phyloP scores from a whole-genome alignment of 805 yeast species.

The Lachancea quebecensis region DNA sequence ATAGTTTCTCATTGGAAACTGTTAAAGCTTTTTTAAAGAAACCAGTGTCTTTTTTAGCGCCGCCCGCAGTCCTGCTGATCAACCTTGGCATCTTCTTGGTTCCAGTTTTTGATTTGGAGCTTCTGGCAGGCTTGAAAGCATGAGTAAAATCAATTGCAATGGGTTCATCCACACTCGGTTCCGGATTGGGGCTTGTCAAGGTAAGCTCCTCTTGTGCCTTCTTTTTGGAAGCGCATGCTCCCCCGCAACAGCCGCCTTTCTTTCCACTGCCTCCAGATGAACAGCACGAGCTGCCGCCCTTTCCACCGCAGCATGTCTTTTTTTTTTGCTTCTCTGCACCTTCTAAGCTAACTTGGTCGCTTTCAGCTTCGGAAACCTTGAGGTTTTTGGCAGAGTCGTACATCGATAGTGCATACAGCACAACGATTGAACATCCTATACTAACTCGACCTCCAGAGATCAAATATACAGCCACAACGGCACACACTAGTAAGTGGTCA shows the following conservation, averaged over 20 bases:
- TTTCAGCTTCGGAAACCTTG: background rate
- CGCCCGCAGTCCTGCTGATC: constrained; percentile 19
- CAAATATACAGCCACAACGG: constrained; percentile 13
- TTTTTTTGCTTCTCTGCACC: constrained; percentile 2
- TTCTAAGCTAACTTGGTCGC: background rate
- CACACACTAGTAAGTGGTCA: constrained; percentile 1
- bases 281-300: constrained; percentile 12
- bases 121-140: constrained; percentile 22
- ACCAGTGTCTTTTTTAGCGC: constrained; percentile 10
- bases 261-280: constrained; percentile 11
- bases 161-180: too few species aligned
- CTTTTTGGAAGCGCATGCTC: constrained; percentile 28
- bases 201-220: constrained; percentile 3
- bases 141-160: constrained; percentile 37
- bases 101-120: constrained; percentile 9
- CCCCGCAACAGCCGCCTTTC: constrained; percentile 30
- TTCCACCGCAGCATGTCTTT: constrained; percentile 24
- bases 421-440: constrained; percentile 25
- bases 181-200: background rate
- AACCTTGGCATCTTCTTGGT: constrained; percentile 16
- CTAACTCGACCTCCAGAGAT: constrained; percentile 35
- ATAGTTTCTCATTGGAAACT: constrained; percentile 36
- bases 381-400: constrained; percentile 10
- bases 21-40: constrained; percentile 31
- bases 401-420: constrained; percentile 22